Base-by-base conservation (phyloP, 2,329 filamentous ascomycete species). In the Leptographium wingfieldii region DNA sequence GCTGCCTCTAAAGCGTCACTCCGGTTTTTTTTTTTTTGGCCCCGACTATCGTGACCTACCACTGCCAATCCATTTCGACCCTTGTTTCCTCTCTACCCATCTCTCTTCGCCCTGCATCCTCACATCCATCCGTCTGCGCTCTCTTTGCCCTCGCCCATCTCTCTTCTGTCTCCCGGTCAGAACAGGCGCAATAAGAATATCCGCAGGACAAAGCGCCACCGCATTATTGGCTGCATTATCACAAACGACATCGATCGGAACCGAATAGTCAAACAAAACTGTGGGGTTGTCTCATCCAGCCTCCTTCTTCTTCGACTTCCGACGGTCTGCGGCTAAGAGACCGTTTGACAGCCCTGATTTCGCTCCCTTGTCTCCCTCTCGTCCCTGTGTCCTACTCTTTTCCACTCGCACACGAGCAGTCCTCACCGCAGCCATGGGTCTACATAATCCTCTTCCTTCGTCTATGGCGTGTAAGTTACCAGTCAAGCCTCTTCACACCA, bases 401-500 rank as follows among this genome's bases (percentile, higher is more conserved):
- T 11, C 55, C 38, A 19, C 22, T 35, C 25, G 12, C 55, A 6
- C 11, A 10, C 35, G 57, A 53, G 6, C 31, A 25, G 43, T n/a
- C 25, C 22, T 52, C 43, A 11, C 3, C 35, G 40, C 55, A 31
- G 25, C 19, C 64, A 85, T 86, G 81, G 83, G 83, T 67, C 76
- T 86, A 72, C 78, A 86, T 69, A 86, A 85, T 67, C 83, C 83
- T 65, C 78, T 86, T 62, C 83, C 83, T 70, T 81, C 82, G 70
- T 85, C 82, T 65, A 76, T 86, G 76, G 81, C 82, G 72, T 85
- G 83, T 86, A 80, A 80, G 83, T 81, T 61, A 55, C 56, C 29
- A 31, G 4, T 31, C 29, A 7, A 3, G n/a, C 25, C 25, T 52
- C 25, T 3, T 14, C 16, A 25, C 49, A 12, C 19, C 27, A 3